These are phyloP conservation scores for Aspergillus udagawae DNA, from an alignment of 2,329 filamentous ascomycete species.

Conservation along the genomic window DNA sequence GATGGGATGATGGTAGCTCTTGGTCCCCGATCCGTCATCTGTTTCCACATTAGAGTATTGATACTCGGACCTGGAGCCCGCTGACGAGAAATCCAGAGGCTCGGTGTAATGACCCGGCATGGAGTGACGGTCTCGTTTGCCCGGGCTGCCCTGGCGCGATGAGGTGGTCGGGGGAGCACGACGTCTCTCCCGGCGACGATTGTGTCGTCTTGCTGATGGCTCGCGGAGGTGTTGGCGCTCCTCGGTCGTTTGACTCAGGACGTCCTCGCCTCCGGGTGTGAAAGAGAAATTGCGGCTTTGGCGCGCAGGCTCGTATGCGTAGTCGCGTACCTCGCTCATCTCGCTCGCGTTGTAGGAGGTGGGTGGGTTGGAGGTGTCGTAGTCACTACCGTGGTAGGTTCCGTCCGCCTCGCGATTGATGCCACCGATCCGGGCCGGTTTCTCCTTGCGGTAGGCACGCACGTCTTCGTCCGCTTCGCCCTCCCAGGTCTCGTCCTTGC, in stretches of 20 bases:
- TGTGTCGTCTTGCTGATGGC: conserved; percentile 26
- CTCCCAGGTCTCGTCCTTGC: conserved; percentile 54
- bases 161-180: conserved; percentile 21
- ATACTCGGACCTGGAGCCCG: conserved; percentile 36
- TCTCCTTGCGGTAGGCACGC: conserved; percentile 80
- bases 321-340: conserved; percentile 47
- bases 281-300: conserved; percentile 46
- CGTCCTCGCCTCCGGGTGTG: conserved; percentile 45
- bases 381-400: conserved; percentile 75
- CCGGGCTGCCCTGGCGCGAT: conserved; percentile 34
- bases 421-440: conserved; percentile 79
- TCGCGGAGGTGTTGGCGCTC: conserved; percentile 30
- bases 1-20: conserved; percentile 55
- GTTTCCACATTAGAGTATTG: conserved; percentile 40
- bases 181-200: conserved; percentile 28
- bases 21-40: conserved; percentile 47
- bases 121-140: conserved; percentile 33
- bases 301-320: conserved; percentile 29
- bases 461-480: conserved; percentile 65
- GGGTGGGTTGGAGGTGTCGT: conserved; percentile 60
- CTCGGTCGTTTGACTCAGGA: conserved; percentile 33
- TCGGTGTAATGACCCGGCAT: conserved; percentile 41
- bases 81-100: conserved; percentile 41
- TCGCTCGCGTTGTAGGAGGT: conserved; percentile 46
- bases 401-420: conserved; percentile 80